phyloP scores from a whole-genome alignment of 345 rosid species.

The Citrus medica region DNA sequence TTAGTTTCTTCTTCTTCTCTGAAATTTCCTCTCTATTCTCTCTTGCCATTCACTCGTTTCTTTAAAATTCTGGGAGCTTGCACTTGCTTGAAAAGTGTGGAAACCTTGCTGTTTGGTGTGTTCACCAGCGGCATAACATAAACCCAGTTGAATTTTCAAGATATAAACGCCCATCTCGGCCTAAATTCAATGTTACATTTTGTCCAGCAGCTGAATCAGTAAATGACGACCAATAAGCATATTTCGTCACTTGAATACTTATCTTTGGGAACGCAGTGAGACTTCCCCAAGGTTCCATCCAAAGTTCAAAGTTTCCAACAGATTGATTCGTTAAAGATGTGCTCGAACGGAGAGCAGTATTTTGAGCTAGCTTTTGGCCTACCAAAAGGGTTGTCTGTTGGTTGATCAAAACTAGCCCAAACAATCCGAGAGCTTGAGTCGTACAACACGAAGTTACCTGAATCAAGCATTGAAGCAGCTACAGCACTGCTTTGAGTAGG shows the following conservation, averaged over 20 bases:
- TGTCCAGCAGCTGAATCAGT: background rate
- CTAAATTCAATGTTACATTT: background rate
- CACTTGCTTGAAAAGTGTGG: no score
- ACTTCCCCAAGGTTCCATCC: no score
- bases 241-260: background rate
- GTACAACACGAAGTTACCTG: background rate
- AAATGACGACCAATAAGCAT: background rate
- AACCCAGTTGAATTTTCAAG: slow-evolving; percentile 7
- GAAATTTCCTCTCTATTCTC: no score
- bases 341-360: background rate
- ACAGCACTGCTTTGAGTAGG: background rate
- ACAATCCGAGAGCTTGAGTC: background rate
- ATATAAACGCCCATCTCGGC: slow-evolving; percentile 11
- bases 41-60: no score
- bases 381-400: slow-evolving; percentile 4
- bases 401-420: background rate
- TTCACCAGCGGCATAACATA: no score
- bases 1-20: no score
- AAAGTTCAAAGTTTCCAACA: background rate
- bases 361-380: background rate
- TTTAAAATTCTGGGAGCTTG: no score
- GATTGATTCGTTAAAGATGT: background rate
- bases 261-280: background rate
- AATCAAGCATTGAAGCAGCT: background rate
- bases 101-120: no score